Percentiles rank a stretch among this genome's conserved stretches.
phyloP scores from a whole-genome alignment of 1,139 yeast species.

The Kodamaea anthophila region DNA sequence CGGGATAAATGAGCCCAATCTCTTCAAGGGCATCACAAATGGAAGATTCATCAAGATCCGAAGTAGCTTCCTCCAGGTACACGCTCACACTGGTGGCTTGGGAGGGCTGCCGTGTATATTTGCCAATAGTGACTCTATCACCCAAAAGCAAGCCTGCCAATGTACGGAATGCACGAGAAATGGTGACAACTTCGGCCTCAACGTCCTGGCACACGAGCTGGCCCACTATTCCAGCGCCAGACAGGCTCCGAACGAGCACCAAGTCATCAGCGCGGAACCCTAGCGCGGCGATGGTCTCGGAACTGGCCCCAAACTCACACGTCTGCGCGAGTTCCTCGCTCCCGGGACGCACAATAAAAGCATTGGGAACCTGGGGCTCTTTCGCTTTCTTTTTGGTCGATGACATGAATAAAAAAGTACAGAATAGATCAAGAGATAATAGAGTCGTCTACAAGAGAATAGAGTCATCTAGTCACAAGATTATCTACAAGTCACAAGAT shows the following conservation, averaged over 20 bases:
- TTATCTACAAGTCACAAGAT: too few species aligned
- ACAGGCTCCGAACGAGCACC: conserved; percentile 46
- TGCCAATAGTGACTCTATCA: conserved; percentile 55
- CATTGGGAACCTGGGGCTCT: conserved; percentile 41
- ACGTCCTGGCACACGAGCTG: conserved; percentile 34
- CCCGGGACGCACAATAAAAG: conserved; percentile 55
- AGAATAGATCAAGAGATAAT: too few species aligned
- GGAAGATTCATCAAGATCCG: not conserved
- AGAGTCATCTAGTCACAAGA: too few species aligned
- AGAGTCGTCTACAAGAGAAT: too few species aligned
- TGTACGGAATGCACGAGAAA: conserved; percentile 45
- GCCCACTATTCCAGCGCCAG: conserved; percentile 41
- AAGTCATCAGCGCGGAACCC: conserved; percentile 53
- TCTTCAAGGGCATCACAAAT: conserved; percentile 28
- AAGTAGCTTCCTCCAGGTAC: not conserved
- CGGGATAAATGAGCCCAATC: conserved; percentile 53
- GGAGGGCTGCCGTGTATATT: conserved; percentile 43
- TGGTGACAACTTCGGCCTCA: conserved; percentile 46
- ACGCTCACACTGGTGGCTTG: conserved; percentile 30
- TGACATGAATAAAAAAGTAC: too few species aligned
- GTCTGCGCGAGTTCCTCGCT: conserved; percentile 15
- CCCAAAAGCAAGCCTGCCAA: conserved; percentile 63
- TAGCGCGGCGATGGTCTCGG: conserved; percentile 45
- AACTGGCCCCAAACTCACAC: conserved; percentile 41
- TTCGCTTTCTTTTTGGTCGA: conserved; percentile 29